Base-by-base conservation (phyloP, 2,329 filamentous ascomycete species). In the Lachnellula occidentalis region DNA sequence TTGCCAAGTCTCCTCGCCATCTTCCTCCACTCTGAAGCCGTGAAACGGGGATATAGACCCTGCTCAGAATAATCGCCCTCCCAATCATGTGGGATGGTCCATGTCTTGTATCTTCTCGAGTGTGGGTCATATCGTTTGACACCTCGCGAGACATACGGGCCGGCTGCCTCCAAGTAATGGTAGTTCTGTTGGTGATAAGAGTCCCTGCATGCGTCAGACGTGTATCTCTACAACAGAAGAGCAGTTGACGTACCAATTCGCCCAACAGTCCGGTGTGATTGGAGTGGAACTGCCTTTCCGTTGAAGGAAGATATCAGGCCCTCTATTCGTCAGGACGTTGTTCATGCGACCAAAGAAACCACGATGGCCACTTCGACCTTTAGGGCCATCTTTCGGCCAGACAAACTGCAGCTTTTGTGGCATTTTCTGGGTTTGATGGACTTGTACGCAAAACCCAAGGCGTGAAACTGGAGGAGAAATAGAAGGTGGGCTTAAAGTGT, bases 261-360 rank as follows among this genome's bases (percentile, higher is more conserved):
- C 57, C 66, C 67, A 69, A 27, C 48, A 21, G 15, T 67, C 67
- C 4, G 58, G 58, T n/a, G 15, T 51, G 46, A 68, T 65, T 5
- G 63, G 50, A 0, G 19, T 55, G 3, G 42, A 55, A 6, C 53
- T 58, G 21, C 58, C 51, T 46, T 59, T 55, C 42, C 42, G 54
- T 19, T 63, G 62, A 7, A 75, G 62, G 36, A 70, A 74, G 5
- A 75, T 71, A 60, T 75, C 73, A 12, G 73, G 72, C 1, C 73
- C 73, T 53, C 67, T 70, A 36, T 68, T 69, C 7, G 58, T 68
- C 15, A 74, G 42, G 50, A 74, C 62, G 46, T 76, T 70, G 19
- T 64, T 63, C 19, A 74, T 45, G 19, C 66, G 50, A 14, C 64
- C 57, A 31, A 61, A 62, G 36, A 66, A 66, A 3, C 66, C 65